These are phyloP conservation scores for Geoglossum cookeanum DNA, from an alignment of 2,329 filamentous ascomycete species.

Conservation along the genomic window DNA sequence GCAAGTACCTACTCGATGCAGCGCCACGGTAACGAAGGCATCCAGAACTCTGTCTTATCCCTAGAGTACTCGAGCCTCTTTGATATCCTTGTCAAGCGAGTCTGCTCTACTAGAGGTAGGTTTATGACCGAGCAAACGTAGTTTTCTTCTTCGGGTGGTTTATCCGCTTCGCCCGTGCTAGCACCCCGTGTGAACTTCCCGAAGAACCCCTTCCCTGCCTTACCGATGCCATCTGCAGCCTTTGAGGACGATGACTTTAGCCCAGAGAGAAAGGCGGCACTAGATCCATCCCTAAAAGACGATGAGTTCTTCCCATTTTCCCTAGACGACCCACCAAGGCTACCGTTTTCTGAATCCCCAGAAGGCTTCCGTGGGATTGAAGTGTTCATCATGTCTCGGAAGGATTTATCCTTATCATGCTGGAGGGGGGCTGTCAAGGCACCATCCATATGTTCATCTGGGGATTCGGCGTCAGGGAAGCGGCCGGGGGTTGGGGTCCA, in stretches of 20 bases:
- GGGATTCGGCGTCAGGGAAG: constrained; percentile 11
- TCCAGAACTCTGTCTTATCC: constrained; percentile 97
- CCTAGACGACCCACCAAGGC: not conserved
- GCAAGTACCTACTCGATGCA: constrained; percentile 54
- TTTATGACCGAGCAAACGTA: constrained; percentile 77
- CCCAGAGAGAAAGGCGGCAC: constrained; percentile 49
- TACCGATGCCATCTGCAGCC: constrained; percentile 49
- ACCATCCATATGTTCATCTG: constrained; percentile 19
- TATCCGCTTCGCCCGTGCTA: constrained; percentile 46
- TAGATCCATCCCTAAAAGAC: constrained; percentile 39
- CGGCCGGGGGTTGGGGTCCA: constrained; percentile 6
- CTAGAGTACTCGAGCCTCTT: constrained; percentile 71
- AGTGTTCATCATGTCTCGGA: constrained; percentile 47
- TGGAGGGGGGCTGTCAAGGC: constrained; percentile 45
- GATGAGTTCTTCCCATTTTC: constrained; percentile 18
- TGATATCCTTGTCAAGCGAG: constrained; percentile 76
- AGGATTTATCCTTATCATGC: constrained; percentile 50
- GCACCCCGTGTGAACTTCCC: constrained; percentile 54
- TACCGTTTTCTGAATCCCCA: not conserved
- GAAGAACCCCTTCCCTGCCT: constrained; percentile 66
- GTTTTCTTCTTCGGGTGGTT: constrained; percentile 39
- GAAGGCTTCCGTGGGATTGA: constrained; percentile 32
- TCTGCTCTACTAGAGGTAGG: constrained; percentile 69
- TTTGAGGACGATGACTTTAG: constrained; percentile 53
- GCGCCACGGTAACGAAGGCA: constrained; percentile 88